Percentiles rank a stretch among this genome's conserved stretches.
Conservation (phyloP, 305 asterid genomes). For the Ruellia speciosa region DNA sequence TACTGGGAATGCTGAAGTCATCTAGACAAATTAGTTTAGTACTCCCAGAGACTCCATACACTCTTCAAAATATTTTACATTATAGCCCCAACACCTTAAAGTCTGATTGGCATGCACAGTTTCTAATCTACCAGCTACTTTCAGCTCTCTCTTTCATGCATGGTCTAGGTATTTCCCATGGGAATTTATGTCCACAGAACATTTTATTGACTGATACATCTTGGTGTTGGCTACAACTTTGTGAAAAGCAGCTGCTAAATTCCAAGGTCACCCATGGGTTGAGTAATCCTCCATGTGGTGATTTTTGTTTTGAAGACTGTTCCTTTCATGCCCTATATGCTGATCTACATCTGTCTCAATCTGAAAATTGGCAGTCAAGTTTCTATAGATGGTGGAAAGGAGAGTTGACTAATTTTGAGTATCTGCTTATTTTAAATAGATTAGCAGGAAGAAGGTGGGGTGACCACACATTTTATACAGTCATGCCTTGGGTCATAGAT, state of each 20-base stretch:
- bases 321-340: constrained; percentile 53
- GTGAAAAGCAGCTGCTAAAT: constrained; percentile 38
- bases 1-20: constrained; percentile 69
- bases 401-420: constrained; percentile 82
- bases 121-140: constrained; percentile 71
- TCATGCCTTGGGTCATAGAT: constrained; percentile 96
- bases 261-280: constrained; percentile 28
- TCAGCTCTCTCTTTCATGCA: constrained; percentile 84
- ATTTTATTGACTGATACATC: constrained; percentile 57
- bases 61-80: constrained; percentile 66
- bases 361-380: constrained; percentile 60
- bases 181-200: constrained; percentile 60
- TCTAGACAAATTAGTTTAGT: constrained; percentile 38
- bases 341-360: constrained; percentile 49
- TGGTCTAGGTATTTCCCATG: constrained; percentile 73
- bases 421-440: constrained; percentile 74
- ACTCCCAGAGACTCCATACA: constrained; percentile 63
- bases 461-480: constrained; percentile 74
- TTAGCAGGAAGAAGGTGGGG: constrained; percentile 99
- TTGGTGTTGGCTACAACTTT: constrained; percentile 81
- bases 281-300: constrained; percentile 25
- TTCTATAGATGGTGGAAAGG: constrained; percentile 89
- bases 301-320: constrained; percentile 51
- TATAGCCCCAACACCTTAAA: constrained; percentile 65
- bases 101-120: constrained; percentile 66